Evolutionary conservation across 164 flowering plant genomes (phyloP), one percentile per base, ranked within the genome.

Genomic region (Chimonanthus praecox): DNA sequence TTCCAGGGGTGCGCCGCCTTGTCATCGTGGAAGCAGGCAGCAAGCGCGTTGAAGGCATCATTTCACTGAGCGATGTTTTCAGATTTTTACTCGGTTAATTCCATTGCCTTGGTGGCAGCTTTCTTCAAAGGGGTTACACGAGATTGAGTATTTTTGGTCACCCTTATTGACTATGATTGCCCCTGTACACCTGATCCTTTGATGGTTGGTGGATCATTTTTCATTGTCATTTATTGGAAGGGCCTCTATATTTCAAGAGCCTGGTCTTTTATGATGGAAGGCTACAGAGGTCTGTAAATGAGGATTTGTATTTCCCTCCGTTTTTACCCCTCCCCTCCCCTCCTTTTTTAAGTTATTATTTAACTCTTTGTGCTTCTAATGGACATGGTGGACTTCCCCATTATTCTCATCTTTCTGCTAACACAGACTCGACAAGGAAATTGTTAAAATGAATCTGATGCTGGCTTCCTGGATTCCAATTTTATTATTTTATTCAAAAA

Each of bases 11-110:
- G 46, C 85, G 97, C 68, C 87, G 94, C 60, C 82, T 94, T 69
- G 81, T 94, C 43, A 77, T 94, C 54, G 98, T 94, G 74, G 98
- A 94, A 77, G 97, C 98, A 72, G 98, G 98, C 49, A 94, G 92
- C 83, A 92, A 90, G 83, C 93, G 94, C 3, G 97, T 92, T 7
- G 94, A 94, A 84, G 98, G 97, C 70, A 87, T 94, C 63, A 76
- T 94, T 70, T 83, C 98, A 21, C 73, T 92, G 69, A 81, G 86
- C 47, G 98, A 94, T 74, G 78, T 94, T 50, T 87, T 94, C 80
- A 87, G 78, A 83, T 88, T 94, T 80, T 82, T 94, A 76, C 87
- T 89, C 63, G 89, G 94, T 58, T 90, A 83, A 81, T 65, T 45
- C 16, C 47, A 13, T 5, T 43, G 49, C 68, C 67, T 51, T 49